Conservation (phyloP, 257 asterid species). For the Jacaranda copaia region DNA sequence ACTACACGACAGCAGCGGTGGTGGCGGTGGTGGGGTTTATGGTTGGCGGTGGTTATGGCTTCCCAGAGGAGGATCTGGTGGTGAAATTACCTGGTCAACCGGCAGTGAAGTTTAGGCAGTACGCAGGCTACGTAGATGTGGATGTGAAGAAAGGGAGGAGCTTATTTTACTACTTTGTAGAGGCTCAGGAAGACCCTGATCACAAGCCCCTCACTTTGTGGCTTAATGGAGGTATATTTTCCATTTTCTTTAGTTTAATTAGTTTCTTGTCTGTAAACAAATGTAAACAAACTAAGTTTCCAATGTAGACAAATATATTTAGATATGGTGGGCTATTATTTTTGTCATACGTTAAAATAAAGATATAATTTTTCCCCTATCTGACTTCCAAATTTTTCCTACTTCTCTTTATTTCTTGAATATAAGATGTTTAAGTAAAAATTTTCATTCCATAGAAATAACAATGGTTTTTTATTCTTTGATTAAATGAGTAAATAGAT, state of each 20-base stretch:
- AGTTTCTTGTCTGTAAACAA: constrained; percentile 13
- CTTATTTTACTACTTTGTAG: constrained; percentile 92
- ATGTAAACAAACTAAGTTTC: neutral
- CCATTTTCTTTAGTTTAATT: neutral
- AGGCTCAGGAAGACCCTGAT: constrained; percentile 76
- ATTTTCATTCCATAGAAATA: too few species aligned
- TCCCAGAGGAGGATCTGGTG: constrained; percentile 80
- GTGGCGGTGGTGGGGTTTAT: constrained; percentile 48
- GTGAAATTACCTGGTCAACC: constrained; percentile 87
- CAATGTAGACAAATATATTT: neutral
- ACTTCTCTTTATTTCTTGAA: too few species aligned
- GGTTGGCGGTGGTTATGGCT: constrained; percentile 59
- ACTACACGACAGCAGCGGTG: constrained; percentile 42
- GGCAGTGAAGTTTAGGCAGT: constrained; percentile 76
- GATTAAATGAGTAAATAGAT: neutral
- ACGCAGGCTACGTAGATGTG: constrained; percentile 92
- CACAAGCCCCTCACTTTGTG: constrained; percentile 84
- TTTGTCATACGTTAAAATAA: neutral
- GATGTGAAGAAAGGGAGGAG: constrained; percentile 84
- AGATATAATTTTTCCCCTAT: too few species aligned
- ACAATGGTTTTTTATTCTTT: too few species aligned
- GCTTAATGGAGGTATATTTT: constrained; percentile 89
- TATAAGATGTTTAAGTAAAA: too few species aligned
- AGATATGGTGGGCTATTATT: neutral
- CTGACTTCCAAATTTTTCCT: too few species aligned